Evolutionary conservation across 2,329 filamentous ascomycete genomes (phyloP), one percentile per base, ranked within the genome.

Genomic region (Chalara sp.): DNA sequence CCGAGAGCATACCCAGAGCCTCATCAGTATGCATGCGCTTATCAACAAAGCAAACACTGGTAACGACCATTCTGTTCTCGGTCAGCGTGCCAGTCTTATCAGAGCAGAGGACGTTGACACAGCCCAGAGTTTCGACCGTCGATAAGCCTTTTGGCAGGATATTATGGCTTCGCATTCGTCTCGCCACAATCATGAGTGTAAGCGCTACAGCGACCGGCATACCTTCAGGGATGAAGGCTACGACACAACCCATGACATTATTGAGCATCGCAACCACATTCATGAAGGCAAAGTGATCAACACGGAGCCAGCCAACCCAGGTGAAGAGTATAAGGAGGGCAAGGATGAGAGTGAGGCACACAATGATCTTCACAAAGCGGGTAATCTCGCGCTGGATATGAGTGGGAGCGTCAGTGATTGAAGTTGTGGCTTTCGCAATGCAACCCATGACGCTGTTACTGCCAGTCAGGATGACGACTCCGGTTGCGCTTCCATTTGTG

Each of bases 361-460:
- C 53, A 48, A 57, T 57, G 4, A 57, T 32, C 37, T 51, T 55
- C 8, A 74, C 70, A 10, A 75, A 75, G 30, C 70, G 70, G 32
- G 58, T 65, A 33, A 75, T 74, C 56, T 75, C 72, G 4, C 53
- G 54, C 6, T 50, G 47, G 70, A 71, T 40, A 72, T 72, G 6
- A 71, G 61, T 0, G 6, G 66, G 72, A 76, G 62, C 72, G 77
- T 53, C 76, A 72, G 61, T 73, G 76, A 35, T 79, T 76, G 52
- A 83, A 81, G 47, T 49, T 89, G 74, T 72, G 69, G 7, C 68
- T 57, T 57, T 84, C 74, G 86, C 86, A 61, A 90, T 89, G 63
- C 82, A 82, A 59, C 86, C 86, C 48, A 90, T 83, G 65, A 89
- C 83, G 31, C 86, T 89, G 52, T 75, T 67, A 83, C 89, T 87